Evolutionary conservation across 1,139 yeast genomes (phyloP), one percentile per base, ranked within the genome.

Genomic region (Hansenula sp.): DNA sequence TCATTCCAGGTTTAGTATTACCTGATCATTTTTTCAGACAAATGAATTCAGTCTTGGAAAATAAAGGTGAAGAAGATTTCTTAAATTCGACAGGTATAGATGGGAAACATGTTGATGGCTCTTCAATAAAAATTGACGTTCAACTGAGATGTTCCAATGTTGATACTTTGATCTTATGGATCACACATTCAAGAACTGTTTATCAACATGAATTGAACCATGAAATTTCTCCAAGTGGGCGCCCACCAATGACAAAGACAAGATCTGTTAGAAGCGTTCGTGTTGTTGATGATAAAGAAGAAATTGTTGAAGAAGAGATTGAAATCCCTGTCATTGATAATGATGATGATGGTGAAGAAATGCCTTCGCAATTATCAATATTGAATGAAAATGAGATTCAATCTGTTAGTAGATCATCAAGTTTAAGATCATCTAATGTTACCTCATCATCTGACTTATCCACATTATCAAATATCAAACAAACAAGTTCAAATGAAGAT

Each of bases 11-110:
- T 57, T 73, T 66, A 67, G 96, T 90, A 0, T 67, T 90, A 15
- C 96, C 96, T 0, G 97, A 90, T 61, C 96, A 90, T 64, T 84
- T 86, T 60, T 89, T 90, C 63, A 73, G 97, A 51, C 82, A 81
- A 49, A 62, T 75, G 32, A 65, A 69, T 18, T 70, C 68, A 31
- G 57, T 48, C 47, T 60, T 42, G 52, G 60, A 49, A 51, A 42
- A 50, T 12, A 65, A 65, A 38, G 54, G 61, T 33, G 79, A 76
- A 43, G 65, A 67, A 9, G 60, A 74, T 10, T 84, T 83, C 51
- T 70, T 84, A 44, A 71, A 72, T 21, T 83, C 90, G 0, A 70
- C 71, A 38, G 96, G 95, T 34, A 71, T 88, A 15, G 70, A 71
- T 47, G 96, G 84, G 21, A 59, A 68, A 3, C 96, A 88, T 57